Percentiles rank a stretch among this genome's conserved stretches.
phyloP scores from a whole-genome alignment of 805 yeast species.

The Millerozyma acaciae region DNA sequence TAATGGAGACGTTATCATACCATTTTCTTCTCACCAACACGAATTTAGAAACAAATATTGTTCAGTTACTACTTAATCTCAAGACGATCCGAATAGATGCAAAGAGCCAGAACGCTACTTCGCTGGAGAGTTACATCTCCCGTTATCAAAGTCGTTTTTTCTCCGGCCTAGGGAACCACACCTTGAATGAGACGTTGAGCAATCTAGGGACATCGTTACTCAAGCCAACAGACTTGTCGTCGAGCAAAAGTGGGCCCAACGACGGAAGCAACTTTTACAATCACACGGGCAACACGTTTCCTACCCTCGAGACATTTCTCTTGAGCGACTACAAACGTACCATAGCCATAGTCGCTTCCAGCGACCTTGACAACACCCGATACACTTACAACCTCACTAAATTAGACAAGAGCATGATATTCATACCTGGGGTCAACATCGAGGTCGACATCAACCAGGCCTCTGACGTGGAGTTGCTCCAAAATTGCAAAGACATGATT shows the following conservation, averaged over 20 bases:
- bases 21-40: conserved; percentile 27
- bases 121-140: background rate
- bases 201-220: conserved; percentile 18
- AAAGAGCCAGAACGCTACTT: background rate
- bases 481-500: conserved; percentile 8
- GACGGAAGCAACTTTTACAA: conserved; percentile 17
- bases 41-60: conserved; percentile 27
- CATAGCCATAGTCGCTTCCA: conserved; percentile 21
- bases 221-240: conserved; percentile 22
- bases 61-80: conserved; percentile 28
- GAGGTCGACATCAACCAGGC: conserved; percentile 1
- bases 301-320: conserved; percentile 25
- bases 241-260: conserved; percentile 6
- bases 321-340: conserved; percentile 24
- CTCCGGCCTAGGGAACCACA: conserved; percentile 22
- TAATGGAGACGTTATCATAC: conserved; percentile 17
- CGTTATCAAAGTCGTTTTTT: conserved; percentile 6
- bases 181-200: conserved; percentile 23
- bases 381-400: conserved; percentile 19
- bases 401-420: conserved; percentile 18
- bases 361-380: conserved; percentile 15
- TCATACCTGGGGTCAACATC: conserved; percentile 5
- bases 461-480: conserved; percentile 3
- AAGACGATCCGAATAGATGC: conserved; percentile 13
- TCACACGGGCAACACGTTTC: conserved; percentile 17